Conservation (phyloP, 257 asterid species). For the Solanum okadae region DNA sequence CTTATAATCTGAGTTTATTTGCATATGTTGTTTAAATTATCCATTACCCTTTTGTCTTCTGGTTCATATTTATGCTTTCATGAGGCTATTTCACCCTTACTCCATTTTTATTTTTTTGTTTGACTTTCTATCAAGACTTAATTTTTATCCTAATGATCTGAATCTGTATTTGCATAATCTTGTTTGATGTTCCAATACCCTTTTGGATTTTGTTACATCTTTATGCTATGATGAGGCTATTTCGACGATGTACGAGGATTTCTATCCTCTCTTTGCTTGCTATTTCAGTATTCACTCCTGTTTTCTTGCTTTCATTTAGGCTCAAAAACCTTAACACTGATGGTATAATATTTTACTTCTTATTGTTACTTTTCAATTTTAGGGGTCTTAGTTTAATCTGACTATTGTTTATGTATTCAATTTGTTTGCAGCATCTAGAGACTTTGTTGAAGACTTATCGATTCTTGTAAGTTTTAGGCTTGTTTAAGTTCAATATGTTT, state of each 20-base stretch:
- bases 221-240: slow-evolving; percentile 44
- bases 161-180: neutral
- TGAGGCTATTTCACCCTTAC: slow-evolving; percentile 26
- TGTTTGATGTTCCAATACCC: neutral
- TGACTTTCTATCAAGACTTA: neutral
- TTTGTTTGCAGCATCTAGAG: slow-evolving; percentile 44
- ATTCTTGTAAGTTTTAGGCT: slow-evolving; percentile 2
- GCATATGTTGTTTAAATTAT: neutral
- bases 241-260: slow-evolving; percentile 65
- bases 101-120: neutral
- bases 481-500: neutral
- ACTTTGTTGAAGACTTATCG: slow-evolving; percentile 66
- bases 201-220: neutral
- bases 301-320: slow-evolving; percentile 49
- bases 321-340: slow-evolving; percentile 49
- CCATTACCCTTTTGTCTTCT: neutral
- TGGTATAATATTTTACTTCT: slow-evolving; percentile 23
- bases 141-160: neutral
- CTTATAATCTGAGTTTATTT: neutral
- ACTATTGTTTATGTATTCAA: neutral
- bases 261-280: slow-evolving; percentile 76
- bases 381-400: neutral
- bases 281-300: slow-evolving; percentile 51
- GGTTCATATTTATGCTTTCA: slow-evolving; percentile 14
- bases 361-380: neutral